Base-by-base conservation (phyloP, 495 filamentous ascomycete genomes). In the Penicillium longicatenatum region DNA sequence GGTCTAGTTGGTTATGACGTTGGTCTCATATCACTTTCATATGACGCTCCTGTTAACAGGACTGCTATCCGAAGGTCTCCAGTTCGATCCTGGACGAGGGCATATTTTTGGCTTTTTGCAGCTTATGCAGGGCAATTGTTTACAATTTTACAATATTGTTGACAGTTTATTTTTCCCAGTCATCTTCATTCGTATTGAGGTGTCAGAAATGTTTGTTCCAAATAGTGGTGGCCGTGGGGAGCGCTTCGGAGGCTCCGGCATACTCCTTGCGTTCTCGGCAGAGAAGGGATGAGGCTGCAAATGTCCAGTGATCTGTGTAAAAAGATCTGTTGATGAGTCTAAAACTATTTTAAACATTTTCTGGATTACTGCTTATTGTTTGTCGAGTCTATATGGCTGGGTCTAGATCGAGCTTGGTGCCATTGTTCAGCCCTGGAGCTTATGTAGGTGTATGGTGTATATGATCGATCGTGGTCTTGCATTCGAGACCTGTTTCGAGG, bases 1-100 rank as follows among this genome's bases (percentile, higher is more conserved):
- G 60, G 63, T 66, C 60, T 66, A 66, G 57, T 39, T 62, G 63
- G 63, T 63, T 35, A 66, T 63, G 60, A 66, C 63, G 63, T 54
- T 45, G 63, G 63, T 66, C 63, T 66, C 63, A 66, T 66, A 66
- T 57, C 45, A 49, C 22, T 20, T 26, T 54, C 39, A 55, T 57
- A 60, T 66, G 63, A 66, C 57, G 51, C 37, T 29, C 53, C 60
- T 66, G 63, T 50, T 46, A 63, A 66, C 63, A 66, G 60, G 53
- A 47, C 54, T 59, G 63, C 31, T 50, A 66, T 66, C 63, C 63
- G 50, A 57, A 66, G 63, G 60, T 39, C 60, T 49, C 60, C 63
- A 66, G 63, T 66, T 66, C 63, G 63, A 66, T 52, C 57, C 63
- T 66, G 63, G 60, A 49, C 12, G 31, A 35, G 31, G 12, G 31